Evolutionary conservation across 306 rosid genomes (phyloP).

Genomic region (Argentina anserina): DNA sequence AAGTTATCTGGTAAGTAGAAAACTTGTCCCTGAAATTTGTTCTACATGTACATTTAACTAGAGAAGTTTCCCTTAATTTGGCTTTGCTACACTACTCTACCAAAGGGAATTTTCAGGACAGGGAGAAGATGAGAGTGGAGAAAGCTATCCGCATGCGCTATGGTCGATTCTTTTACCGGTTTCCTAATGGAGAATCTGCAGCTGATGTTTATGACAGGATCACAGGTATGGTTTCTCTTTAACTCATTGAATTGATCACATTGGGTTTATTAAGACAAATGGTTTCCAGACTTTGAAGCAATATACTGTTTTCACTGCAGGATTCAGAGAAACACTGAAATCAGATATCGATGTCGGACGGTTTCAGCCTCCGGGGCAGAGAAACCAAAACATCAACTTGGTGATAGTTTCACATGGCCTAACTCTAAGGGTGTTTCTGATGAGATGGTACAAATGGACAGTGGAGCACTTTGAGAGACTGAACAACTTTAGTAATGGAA

Average conservation of each 20-base stretch:
- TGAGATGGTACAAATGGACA: slow-evolving; percentile 96
- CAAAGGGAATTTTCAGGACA: slow-evolving; percentile 80
- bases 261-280: neutral
- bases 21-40: neutral
- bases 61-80: neutral
- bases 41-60: neutral
- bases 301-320: slow-evolving; percentile 25
- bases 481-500: slow-evolving; percentile 59
- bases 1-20: neutral
- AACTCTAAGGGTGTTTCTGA: slow-evolving; percentile 78
- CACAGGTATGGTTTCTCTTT: slow-evolving; percentile 42
- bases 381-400: slow-evolving; percentile 57
- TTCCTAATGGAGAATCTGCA: slow-evolving; percentile 90
- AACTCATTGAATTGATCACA: neutral
- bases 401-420: slow-evolving; percentile 82
- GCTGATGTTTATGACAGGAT: slow-evolving; percentile 96
- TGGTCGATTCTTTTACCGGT: slow-evolving; percentile 92
- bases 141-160: slow-evolving; percentile 51
- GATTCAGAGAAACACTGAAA: slow-evolving; percentile 83
- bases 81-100: neutral
- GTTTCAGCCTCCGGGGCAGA: slow-evolving; percentile 70
- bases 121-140: slow-evolving; percentile 69
- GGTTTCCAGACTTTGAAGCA: neutral
- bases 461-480: slow-evolving; percentile 73
- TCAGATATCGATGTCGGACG: slow-evolving; percentile 75